Evolutionary conservation across 352 stramenopile genomes (phyloP).

Genomic region (Peronosclerospora sorghi): DNA sequence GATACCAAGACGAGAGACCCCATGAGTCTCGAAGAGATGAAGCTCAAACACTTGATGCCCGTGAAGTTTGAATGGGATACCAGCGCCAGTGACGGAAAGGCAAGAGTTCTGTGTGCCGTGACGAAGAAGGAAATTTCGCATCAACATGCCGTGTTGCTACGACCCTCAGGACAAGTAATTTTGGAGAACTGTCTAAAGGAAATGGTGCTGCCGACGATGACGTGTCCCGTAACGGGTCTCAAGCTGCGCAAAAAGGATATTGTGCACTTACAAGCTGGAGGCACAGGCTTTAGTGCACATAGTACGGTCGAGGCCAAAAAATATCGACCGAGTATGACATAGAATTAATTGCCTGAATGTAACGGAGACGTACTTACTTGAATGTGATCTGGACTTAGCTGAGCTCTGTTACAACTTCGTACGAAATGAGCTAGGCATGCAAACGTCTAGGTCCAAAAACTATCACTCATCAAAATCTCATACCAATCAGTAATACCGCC

Average conservation of each 20-base stretch:
- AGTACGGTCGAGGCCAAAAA: conserved; percentile 83
- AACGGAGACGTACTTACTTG: no score
- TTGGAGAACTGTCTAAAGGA: conserved; percentile 72
- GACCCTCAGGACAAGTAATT: conserved; percentile 70
- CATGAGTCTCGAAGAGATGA: conserved; percentile 76
- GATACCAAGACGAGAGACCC: conserved; percentile 70
- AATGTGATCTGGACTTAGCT: no score
- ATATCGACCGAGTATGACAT: conserved; percentile 71
- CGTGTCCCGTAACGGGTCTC: conserved; percentile 67
- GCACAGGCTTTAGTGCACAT: conserved; percentile 74
- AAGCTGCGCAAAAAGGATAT: conserved; percentile 85
- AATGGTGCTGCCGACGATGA: conserved; percentile 80
- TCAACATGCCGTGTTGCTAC: conserved; percentile 59
- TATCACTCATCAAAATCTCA: no score
- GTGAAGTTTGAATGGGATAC: conserved; percentile 71
- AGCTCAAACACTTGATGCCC: conserved; percentile 82
- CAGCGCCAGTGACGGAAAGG: conserved; percentile 5
- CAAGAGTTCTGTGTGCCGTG: conserved; percentile 50
- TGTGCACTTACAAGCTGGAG: conserved; percentile 59
- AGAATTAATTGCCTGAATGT: no score
- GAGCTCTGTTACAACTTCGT: no score
- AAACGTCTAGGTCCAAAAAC: no score
- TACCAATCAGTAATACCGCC: no score
- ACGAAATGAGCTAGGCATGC: no score
- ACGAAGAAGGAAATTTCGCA: conserved; percentile 81